A percentile compares a stretch with the other conserved stretches of the same genome.
Evolutionary conservation across 164 flowering plant genomes (phyloP).

Genomic region (Berberis thunbergii): DNA sequence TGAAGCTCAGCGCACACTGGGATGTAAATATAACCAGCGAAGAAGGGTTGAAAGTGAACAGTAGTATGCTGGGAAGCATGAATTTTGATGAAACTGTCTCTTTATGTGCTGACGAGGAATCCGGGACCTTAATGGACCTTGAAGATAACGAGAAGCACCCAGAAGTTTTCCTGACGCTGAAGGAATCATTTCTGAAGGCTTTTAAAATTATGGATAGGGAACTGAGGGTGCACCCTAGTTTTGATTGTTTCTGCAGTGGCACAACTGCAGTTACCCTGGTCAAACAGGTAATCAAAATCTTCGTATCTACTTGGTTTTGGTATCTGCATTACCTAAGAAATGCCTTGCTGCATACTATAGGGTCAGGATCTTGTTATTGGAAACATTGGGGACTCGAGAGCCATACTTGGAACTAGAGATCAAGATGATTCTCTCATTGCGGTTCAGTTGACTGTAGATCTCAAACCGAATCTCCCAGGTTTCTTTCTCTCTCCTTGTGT

Average conservation of each 20-base stretch:
- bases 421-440: slow-evolving; percentile 55
- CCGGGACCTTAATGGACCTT: slow-evolving; percentile 36
- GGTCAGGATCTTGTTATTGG: slow-evolving; percentile 84
- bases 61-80: slow-evolving; percentile 46
- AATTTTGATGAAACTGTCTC: slow-evolving; percentile 52
- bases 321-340: neutral
- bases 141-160: slow-evolving; percentile 54
- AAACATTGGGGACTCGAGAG: slow-evolving; percentile 97
- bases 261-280: slow-evolving; percentile 92
- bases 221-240: slow-evolving; percentile 46
- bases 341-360: slow-evolving; percentile 21
- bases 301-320: neutral
- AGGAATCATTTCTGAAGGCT: slow-evolving; percentile 85
- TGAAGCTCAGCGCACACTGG: slow-evolving; percentile 80
- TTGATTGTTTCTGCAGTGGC: slow-evolving; percentile 95
- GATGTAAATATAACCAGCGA: slow-evolving; percentile 52
- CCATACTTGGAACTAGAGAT: slow-evolving; percentile 79
- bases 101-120: slow-evolving; percentile 49
- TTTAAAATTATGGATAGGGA: slow-evolving; percentile 91
- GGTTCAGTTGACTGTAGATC: slow-evolving; percentile 95
- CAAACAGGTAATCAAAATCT: slow-evolving; percentile 59
- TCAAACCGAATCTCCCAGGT: slow-evolving; percentile 98
- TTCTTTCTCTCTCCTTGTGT: neutral
- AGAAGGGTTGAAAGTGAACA: slow-evolving; percentile 47
- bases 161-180: slow-evolving; percentile 55